These are phyloP conservation scores for Salix brachista DNA, from an alignment of 345 rosid species.

Conservation along the genomic window DNA sequence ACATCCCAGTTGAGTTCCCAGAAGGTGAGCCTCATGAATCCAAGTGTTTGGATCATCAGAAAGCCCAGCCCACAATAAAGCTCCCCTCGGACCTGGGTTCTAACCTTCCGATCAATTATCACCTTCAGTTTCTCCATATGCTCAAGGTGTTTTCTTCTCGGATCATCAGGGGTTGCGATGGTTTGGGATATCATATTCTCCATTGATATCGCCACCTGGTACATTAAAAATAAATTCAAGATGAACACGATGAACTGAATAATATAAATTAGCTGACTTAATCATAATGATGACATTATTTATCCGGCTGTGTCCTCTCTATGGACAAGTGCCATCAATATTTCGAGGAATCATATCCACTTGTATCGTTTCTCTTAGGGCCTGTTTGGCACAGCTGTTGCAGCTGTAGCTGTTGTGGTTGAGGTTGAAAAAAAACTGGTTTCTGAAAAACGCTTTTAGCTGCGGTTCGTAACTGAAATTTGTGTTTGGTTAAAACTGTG, in stretches of 20 bases:
- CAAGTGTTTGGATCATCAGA: constrained; percentile 16
- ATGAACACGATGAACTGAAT: background rate
- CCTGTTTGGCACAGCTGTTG: too few species aligned
- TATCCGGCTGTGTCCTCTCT: too few species aligned
- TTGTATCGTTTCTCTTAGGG: too few species aligned
- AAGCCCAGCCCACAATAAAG: constrained; percentile 28
- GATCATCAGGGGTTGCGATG: constrained; percentile 41
- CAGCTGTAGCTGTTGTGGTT: too few species aligned
- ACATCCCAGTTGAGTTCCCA: constrained; percentile 36
- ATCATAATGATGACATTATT: too few species aligned
- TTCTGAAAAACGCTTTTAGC: too few species aligned
- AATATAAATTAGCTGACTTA: background rate
- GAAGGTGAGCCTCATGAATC: constrained; percentile 31
- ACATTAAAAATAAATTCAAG: background rate
- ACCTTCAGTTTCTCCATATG: constrained; percentile 18
- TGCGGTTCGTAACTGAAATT: too few species aligned
- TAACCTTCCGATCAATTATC: constrained; percentile 19
- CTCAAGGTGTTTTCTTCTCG: constrained; percentile 31
- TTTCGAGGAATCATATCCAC: too few species aligned
- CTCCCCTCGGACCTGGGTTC: constrained; percentile 11
- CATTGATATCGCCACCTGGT: constrained; percentile 57
- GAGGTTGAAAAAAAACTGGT: too few species aligned
- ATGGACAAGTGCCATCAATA: too few species aligned
- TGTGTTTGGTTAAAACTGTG: too few species aligned
- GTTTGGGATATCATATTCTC: constrained; percentile 45